Evolutionary conservation across 352 stramenopile species (phyloP), one percentile per base, ranked within the genome.

Genomic region (Phytopythium vexans): DNA sequence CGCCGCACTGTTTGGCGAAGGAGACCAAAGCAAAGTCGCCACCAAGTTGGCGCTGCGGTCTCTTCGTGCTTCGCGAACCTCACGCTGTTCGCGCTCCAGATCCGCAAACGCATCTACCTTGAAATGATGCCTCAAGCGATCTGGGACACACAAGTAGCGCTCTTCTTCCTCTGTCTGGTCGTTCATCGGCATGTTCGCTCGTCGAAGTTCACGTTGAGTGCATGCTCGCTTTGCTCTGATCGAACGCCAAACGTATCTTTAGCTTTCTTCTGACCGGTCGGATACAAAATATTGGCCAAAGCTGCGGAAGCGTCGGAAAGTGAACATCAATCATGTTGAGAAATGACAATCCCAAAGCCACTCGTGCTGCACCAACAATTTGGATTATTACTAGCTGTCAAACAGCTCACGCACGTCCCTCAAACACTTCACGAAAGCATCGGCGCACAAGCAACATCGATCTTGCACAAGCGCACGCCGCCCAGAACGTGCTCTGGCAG

Each of bases 401-500:
- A n/a, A 45, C 6, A 45, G 41, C 41, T 45, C 21, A 32, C 21
- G 3, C 41, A 14, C 5, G 40, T n/a, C n/a, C 0, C 10, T 21
- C 1, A 16, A 56, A 27, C 21, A 27, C 21, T 27, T 27, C 21
- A 87, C 3, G 57, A 59, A 9, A 89, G 71, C 9, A 68, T 41
- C 0, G 67, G 70, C 2, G 78, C 80, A 27, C 74, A 56, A 0
- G 68, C 58, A 2, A 91, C 74, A 39, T 93, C 82, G 40, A 93
- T 85, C 47, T 89, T 87, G 49, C 80, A 89, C 8, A 93, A 66
- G 7, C 77, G 71, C n/a, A 93, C 82, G 43, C 71, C 65, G 6
- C 82, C 82, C 7, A 93, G 58, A 31, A 93, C 83, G 44, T 91
- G 82, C 43, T 93, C 82, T 3, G 82, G 82, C 16, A 93, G 64